phyloP scores from a whole-genome alignment of 805 yeast species.

The Ogataea degrootiae region DNA sequence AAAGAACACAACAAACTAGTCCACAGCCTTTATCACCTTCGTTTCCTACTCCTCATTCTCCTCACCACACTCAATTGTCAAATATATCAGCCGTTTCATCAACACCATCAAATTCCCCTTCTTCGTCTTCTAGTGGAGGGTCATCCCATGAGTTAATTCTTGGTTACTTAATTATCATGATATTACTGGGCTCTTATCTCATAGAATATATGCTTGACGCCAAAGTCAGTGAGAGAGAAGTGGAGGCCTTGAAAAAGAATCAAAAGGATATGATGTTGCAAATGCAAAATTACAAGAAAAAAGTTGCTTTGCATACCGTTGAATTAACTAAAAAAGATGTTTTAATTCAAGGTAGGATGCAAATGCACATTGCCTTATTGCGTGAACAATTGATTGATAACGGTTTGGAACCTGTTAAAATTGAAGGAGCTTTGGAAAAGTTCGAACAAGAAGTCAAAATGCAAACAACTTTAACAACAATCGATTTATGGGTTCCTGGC shows the following conservation, averaged over 20 bases:
- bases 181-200: too few relatives aligned
- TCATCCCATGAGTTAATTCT: too few relatives aligned
- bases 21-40: background rate
- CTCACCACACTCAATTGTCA: background rate
- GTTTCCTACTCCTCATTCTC: background rate
- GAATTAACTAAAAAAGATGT: constrained; percentile 46
- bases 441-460: constrained; percentile 56
- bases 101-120: too few relatives aligned
- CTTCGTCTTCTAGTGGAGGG: too few relatives aligned
- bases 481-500: constrained; percentile 61
- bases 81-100: background rate
- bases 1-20: background rate
- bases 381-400: constrained; percentile 54
- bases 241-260: constrained; percentile 18
- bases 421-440: constrained; percentile 48
- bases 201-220: background rate
- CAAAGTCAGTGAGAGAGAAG: background rate
- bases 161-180: too few relatives aligned
- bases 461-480: constrained; percentile 50
- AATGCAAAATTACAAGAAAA: constrained; percentile 45
- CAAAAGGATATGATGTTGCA: constrained; percentile 41
- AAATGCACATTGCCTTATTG: constrained; percentile 61
- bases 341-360: constrained; percentile 53
- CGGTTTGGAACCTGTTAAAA: constrained; percentile 53
- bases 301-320: constrained; percentile 46